Percentiles rank a stretch among this genome's conserved stretches.
These are phyloP conservation scores for Nigrospora sphaerica DNA, from an alignment of 2,329 filamentous ascomycete genomes.

Conservation along the genomic window DNA sequence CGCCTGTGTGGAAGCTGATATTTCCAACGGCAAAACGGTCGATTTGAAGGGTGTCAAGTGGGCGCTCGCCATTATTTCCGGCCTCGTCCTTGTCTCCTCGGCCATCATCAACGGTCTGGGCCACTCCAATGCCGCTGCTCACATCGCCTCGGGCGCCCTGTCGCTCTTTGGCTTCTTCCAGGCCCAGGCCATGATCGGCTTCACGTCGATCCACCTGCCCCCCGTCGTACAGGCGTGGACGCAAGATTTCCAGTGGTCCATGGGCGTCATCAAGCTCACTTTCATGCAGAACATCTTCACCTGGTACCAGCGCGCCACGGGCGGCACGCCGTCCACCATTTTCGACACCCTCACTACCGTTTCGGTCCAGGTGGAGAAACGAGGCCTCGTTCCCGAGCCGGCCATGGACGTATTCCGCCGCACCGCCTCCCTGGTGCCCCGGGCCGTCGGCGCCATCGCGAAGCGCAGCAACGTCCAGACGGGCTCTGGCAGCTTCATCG, in stretches of 20 bases:
- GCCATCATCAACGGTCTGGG: constrained; percentile 76
- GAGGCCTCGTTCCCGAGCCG: constrained; percentile 21
- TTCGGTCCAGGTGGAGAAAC: constrained; percentile 67
- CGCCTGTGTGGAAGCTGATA: constrained; percentile 71
- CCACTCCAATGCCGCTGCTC: constrained; percentile 79
- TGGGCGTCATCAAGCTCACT: constrained; percentile 75
- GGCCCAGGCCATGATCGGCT: constrained; percentile 74
- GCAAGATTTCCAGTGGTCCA: constrained; percentile 87
- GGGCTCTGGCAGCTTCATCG: constrained; percentile 40
- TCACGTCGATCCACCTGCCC: constrained; percentile 67
- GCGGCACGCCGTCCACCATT: constrained; percentile 67
- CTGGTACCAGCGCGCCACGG: constrained; percentile 84
- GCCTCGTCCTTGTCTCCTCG: constrained; percentile 67
- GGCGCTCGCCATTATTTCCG: constrained; percentile 71
- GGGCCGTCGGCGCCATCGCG: constrained; percentile 25
- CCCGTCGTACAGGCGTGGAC: constrained; percentile 82
- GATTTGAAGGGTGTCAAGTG: constrained; percentile 75
- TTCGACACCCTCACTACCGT: constrained; percentile 62
- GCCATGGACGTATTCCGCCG: constrained; percentile 20
- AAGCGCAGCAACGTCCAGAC: constrained; percentile 39
- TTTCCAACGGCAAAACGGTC: constrained; percentile 80
- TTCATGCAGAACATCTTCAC: constrained; percentile 77
- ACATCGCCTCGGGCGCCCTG: constrained; percentile 77
- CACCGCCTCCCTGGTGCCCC: constrained; percentile 18
- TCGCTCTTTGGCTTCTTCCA: constrained; percentile 86